Conservation (phyloP, 352 stramenopile species). For the Phytopythium ostracodes region DNA sequence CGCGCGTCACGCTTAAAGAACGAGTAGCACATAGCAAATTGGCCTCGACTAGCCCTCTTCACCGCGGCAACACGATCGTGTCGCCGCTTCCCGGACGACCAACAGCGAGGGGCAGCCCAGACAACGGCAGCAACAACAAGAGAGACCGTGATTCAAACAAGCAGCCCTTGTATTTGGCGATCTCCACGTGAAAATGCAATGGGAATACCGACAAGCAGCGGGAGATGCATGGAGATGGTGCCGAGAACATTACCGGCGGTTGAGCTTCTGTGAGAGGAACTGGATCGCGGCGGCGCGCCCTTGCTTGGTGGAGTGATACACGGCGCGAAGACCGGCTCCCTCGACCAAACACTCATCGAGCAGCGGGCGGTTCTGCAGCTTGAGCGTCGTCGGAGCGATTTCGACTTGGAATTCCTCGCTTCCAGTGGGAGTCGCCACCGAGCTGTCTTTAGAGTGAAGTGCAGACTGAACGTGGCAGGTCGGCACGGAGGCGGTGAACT, state of each 20-base stretch:
- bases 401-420: constrained; percentile 3
- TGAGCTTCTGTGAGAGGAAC: constrained; percentile 35
- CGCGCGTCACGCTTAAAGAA: constrained; percentile 48
- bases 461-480: constrained; percentile 38
- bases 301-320: constrained; percentile 56
- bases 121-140: not conserved
- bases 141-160: constrained; percentile 12
- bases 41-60: not conserved
- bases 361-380: constrained; percentile 44
- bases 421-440: not conserved
- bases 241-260: constrained; percentile 3
- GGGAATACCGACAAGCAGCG: not conserved
- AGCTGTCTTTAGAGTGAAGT: not conserved
- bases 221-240: not conserved
- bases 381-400: constrained; percentile 17
- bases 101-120: not conserved
- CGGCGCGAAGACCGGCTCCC: constrained; percentile 29
- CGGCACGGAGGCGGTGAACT: constrained; percentile 40
- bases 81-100: not conserved
- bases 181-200: constrained; percentile 47
- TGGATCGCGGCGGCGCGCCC: constrained; percentile 52
- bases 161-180: constrained; percentile 45
- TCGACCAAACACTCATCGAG: constrained; percentile 56
- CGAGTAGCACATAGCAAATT: constrained; percentile 40
- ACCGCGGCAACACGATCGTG: not conserved